Evolutionary conservation across 2,329 filamentous ascomycete genomes (phyloP), one percentile per base, ranked within the genome.

Genomic region (Trichoderma simmonsii): DNA sequence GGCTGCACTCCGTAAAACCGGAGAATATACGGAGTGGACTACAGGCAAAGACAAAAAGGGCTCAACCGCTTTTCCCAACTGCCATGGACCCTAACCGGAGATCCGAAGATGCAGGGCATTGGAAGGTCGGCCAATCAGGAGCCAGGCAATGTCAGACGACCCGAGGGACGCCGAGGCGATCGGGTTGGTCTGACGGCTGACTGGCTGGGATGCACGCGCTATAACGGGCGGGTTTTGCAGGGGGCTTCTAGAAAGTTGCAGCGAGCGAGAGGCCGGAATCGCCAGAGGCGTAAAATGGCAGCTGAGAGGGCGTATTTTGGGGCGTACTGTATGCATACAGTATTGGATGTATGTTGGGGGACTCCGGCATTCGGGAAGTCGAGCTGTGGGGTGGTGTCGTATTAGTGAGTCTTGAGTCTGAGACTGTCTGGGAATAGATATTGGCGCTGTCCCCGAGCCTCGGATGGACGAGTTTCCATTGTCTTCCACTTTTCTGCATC

Each of bases 401-500:
- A 48, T 48, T 48, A 39, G 36, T 39, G 43, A n/a, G 43, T 48
- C 43, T 43, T 5, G 43, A 11, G 43, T n/a, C 43, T 51, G n/a
- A 51, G 43, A 51, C 43, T 21, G 43, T 51, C 9, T 51, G n/a
- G n/a, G 43, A n/a, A 51, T 51, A 24, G n/a, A 51, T 51, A 51
- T 51, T 51, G 30, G 54, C 54, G 54, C 54, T 26, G 54, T 30
- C n/a, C 43, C 43, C 43, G 43, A 24, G 43, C 43, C 43, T 21
- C 43, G 43, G 43, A 51, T 51, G 54, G 54, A 28, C 54, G 24
- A 28, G 54, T 14, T 57, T 28, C 54, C 54, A 26, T 32, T 34
- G 43, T 24, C 48, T 57, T 30, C 77, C 75, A 77, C 77, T 76
- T 75, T 74, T 60, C 34, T 30, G 36, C 36, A 39, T 39, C 30